A percentile compares a stretch with the other conserved stretches of the same genome.
phyloP scores from a whole-genome alignment of 768 basidiomycete species.

The Amylocystis lapponica region DNA sequence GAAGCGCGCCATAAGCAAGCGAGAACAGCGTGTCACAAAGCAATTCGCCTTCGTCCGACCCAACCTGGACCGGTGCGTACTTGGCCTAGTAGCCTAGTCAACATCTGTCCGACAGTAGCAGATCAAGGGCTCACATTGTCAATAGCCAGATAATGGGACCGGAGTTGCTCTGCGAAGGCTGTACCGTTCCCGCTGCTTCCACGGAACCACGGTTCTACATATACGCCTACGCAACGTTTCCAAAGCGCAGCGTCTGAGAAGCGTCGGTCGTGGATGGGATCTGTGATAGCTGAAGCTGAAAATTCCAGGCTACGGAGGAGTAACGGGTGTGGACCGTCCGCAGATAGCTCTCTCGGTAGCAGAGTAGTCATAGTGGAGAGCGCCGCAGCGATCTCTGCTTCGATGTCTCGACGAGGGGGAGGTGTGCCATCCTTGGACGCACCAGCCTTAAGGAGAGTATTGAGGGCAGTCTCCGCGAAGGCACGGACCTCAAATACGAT shows the following conservation, averaged over 20 bases:
- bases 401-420: constrained; percentile 64
- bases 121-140: constrained; percentile 48
- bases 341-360: constrained; percentile 46
- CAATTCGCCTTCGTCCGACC: constrained; percentile 72
- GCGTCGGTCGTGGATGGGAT: constrained; percentile 59
- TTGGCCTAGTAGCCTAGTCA: constrained; percentile 43
- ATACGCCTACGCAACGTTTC: constrained; percentile 68
- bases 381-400: constrained; percentile 52
- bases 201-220: constrained; percentile 64
- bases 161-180: constrained; percentile 56
- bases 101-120: constrained; percentile 1
- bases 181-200: constrained; percentile 36
- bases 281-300: constrained; percentile 67
- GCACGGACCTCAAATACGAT: constrained; percentile 63
- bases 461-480: constrained; percentile 80
- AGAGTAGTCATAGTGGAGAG: constrained; percentile 52
- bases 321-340: constrained; percentile 42
- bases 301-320: constrained; percentile 62
- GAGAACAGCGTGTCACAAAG: constrained; percentile 94
- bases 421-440: constrained; percentile 72
- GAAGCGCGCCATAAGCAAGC: constrained; percentile 89
- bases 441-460: constrained; percentile 77
- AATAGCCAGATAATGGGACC: constrained; percentile 69
- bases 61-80: constrained; percentile 36
- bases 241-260: constrained; percentile 52